Conservation (phyloP, 2,329 filamentous ascomycete species). For the Colletotrichum coccodes region DNA sequence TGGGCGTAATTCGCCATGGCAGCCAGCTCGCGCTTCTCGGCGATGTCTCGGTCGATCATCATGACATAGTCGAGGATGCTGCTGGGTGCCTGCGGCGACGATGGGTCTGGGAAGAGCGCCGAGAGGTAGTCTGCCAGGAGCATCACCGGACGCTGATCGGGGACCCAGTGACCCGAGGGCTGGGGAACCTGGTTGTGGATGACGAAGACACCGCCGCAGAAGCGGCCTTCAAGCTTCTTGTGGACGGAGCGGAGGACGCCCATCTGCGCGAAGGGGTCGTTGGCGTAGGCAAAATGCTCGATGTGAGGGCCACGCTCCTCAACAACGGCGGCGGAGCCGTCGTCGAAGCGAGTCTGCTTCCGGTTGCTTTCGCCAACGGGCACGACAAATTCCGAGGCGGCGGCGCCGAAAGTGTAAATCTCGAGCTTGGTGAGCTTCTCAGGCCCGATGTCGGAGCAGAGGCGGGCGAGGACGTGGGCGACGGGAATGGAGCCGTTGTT, state of each 20-base stretch:
- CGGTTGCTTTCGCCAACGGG: constrained; percentile 41
- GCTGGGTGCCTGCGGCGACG: constrained; percentile 33
- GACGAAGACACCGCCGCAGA: constrained; percentile 51
- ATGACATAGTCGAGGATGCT: constrained; percentile 46
- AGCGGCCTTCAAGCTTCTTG: constrained; percentile 47
- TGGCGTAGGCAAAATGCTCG: constrained; percentile 47
- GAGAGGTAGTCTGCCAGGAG: constrained; percentile 48
- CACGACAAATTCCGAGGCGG: constrained; percentile 48
- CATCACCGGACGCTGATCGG: constrained; percentile 28
- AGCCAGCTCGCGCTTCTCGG: constrained; percentile 53
- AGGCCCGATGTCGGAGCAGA: constrained; percentile 49
- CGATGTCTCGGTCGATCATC: constrained; percentile 50
- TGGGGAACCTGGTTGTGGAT: constrained; percentile 38
- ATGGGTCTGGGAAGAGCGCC: constrained; percentile 45
- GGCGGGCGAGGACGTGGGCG: constrained; percentile 47
- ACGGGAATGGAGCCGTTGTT: constrained; percentile 49
- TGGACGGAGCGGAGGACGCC: constrained; percentile 49
- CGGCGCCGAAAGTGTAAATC: constrained; percentile 55
- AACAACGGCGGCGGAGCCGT: constrained; percentile 6
- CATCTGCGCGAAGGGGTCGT: constrained; percentile 50
- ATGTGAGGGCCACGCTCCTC: constrained; percentile 41
- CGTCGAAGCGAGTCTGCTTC: constrained; percentile 34
- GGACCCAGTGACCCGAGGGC: constrained; percentile 15
- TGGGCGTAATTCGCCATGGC: constrained; percentile 47
- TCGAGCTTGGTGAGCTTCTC: constrained; percentile 50